Base-by-base conservation (phyloP, 1,284 basidiomycete genomes). In the Irpex rosettiformis region DNA sequence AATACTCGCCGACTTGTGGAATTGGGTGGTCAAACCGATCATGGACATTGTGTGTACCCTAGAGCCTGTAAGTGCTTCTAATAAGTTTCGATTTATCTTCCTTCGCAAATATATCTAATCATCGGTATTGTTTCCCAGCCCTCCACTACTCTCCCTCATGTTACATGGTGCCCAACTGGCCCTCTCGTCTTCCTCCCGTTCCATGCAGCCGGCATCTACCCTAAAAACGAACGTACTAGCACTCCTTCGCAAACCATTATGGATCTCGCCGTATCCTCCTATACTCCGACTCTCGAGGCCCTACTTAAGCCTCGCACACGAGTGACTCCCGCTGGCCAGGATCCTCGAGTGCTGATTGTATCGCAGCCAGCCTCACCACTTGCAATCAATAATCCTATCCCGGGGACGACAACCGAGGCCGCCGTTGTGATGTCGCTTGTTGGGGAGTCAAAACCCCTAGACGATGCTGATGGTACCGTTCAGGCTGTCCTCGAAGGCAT, bases 401-500 rank as follows among this genome's bases (percentile, higher is more conserved):
- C 42, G 7, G 21, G 21, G 7, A 21, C 42, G 13, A 11, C 7
- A n/a, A n/a, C 13, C 11, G 42, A 45, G 18, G 42, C 42, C 7
- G n/a, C 2, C 7, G 7, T 18, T 16, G n/a, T 45, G 11, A 16
- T 16, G 7, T 11, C 10, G 11, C 11, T 45, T n/a, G 11, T 45
- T n/a, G n/a, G 18, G 7, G 13, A 45, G 16, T 45, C 42, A 18
- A 45, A 7, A n/a, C 7, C n/a, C 7, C 42, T 45, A 7, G 21
- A 45, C 11, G 42, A 18, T 10, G n/a, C 2, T 6, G 11, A 59
- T 7, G 59, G 57, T 22, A 56, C 58, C 4, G 21, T 43, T 1
- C 27, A 47, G 30, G 29, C 52, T 8, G 62, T 58, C 24, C 47
- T 57, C 24, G 29, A 45, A n/a, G 56, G 55, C 18, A 52, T 65